These are phyloP conservation scores for Mesostigma viride DNA, from an alignment of 139 green algal genomes.

Conservation along the genomic window DNA sequence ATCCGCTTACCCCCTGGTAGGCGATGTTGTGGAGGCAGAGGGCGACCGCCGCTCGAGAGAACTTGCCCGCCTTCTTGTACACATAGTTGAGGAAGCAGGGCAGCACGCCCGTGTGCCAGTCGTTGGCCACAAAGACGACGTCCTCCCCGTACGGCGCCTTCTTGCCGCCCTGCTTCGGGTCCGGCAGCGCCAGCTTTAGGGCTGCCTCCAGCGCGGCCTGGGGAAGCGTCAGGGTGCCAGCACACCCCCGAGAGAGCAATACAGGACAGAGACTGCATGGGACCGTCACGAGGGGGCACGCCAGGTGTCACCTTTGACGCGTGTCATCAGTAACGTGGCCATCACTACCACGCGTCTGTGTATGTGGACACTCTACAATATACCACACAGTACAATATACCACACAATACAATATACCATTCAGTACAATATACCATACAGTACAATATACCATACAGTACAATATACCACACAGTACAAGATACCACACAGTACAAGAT, in stretches of 20 bases:
- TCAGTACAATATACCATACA: too few relatives aligned
- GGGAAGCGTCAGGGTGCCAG: too few relatives aligned
- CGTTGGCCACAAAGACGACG: constrained; percentile 85
- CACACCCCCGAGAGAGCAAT: too few relatives aligned
- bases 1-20: constrained; percentile 57
- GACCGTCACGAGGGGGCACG: constrained; percentile 72
- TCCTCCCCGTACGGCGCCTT: constrained; percentile 52
- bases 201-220: not conserved
- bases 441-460: too few relatives aligned
- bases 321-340: too few relatives aligned
- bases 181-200: not conserved
- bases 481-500: too few relatives aligned
- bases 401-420: too few relatives aligned
- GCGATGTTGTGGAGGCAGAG: constrained; percentile 96
- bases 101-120: constrained; percentile 77
- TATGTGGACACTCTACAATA: too few relatives aligned
- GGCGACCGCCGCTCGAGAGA: constrained; percentile 36
- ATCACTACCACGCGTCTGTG: too few relatives aligned
- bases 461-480: too few relatives aligned
- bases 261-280: too few relatives aligned
- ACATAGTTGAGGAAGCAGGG: constrained; percentile 76
- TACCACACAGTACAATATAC: too few relatives aligned
- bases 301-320: constrained; percentile 94
- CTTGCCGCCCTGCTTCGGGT: not conserved
- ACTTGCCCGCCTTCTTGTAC: constrained; percentile 30